These are phyloP conservation scores for Arachnomyces sp. DNA, from an alignment of 2,329 filamentous ascomycete species.

Conservation along the genomic window DNA sequence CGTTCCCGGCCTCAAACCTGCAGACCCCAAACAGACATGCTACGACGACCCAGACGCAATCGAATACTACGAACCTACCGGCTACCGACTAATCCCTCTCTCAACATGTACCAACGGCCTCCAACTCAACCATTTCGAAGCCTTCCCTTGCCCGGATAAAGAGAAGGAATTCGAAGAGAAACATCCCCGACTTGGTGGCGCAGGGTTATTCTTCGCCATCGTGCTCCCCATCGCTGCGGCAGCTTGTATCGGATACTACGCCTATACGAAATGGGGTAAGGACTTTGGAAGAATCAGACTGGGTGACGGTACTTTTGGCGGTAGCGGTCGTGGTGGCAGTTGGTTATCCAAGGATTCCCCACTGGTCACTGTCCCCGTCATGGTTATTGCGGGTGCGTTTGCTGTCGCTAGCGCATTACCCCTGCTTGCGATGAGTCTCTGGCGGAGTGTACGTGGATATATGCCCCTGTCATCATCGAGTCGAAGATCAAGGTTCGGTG, in stretches of 20 bases:
- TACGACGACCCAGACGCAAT: slow-evolving; percentile 55
- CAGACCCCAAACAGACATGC: slow-evolving; percentile 53
- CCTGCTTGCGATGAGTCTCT: slow-evolving; percentile 62
- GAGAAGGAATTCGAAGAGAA: slow-evolving; percentile 74
- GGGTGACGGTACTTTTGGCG: slow-evolving; percentile 50
- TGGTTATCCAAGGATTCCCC: slow-evolving; percentile 61
- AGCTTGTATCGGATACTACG: slow-evolving; percentile 67
- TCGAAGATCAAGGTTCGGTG: slow-evolving; percentile 25
- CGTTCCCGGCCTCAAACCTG: slow-evolving; percentile 62
- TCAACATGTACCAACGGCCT: slow-evolving; percentile 74
- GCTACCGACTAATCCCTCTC: slow-evolving; percentile 81
- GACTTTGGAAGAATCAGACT: slow-evolving; percentile 90
- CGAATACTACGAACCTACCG: slow-evolving; percentile 76
- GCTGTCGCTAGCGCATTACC: slow-evolving; percentile 64
- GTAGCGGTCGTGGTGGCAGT: slow-evolving; percentile 23
- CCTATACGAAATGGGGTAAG: slow-evolving; percentile 74
- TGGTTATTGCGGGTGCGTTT: slow-evolving; percentile 72
- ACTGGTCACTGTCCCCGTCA: slow-evolving; percentile 74
- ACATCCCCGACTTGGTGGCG: slow-evolving; percentile 56
- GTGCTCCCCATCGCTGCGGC: slow-evolving; percentile 66
- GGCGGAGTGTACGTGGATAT: slow-evolving; percentile 53
- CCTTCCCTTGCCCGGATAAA: slow-evolving; percentile 64
- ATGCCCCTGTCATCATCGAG: slow-evolving; percentile 18
- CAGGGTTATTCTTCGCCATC: slow-evolving; percentile 78
- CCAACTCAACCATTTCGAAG: slow-evolving; percentile 60